Percentiles rank a stretch among this genome's conserved stretches.
Conservation (phyloP, 2,329 filamentous ascomycete species). For the Penicillium thymicola region DNA sequence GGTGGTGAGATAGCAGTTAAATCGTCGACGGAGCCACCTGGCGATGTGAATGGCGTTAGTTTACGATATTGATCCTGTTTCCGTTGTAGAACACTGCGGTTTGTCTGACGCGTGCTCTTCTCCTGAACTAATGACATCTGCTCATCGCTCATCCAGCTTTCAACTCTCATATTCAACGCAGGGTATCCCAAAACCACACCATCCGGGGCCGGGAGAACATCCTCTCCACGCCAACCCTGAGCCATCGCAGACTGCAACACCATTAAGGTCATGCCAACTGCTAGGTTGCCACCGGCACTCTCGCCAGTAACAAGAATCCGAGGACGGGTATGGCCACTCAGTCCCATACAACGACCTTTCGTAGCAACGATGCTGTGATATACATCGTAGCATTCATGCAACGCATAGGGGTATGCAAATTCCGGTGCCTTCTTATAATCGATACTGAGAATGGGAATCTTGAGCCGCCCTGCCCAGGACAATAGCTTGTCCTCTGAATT, state of each 20-base stretch:
- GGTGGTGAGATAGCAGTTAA: slow-evolving; percentile 20
- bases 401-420: slow-evolving; percentile 76
- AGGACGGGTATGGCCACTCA: slow-evolving; percentile 64
- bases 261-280: slow-evolving; percentile 80
- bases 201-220: slow-evolving; percentile 67
- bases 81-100: slow-evolving; percentile 70
- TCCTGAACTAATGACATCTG: slow-evolving; percentile 94
- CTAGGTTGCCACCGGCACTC: slow-evolving; percentile 78
- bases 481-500: slow-evolving; percentile 92
- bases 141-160: slow-evolving; percentile 98
- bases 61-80: slow-evolving; percentile 89
- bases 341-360: slow-evolving; percentile 70
- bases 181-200: slow-evolving; percentile 87
- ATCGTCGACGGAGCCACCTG: slow-evolving; percentile 74
- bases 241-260: slow-evolving; percentile 70
- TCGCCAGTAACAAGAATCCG: slow-evolving; percentile 73
- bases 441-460: slow-evolving; percentile 82
- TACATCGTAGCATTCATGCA: slow-evolving; percentile 85
- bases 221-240: slow-evolving; percentile 55
- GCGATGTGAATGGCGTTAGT: slow-evolving; percentile 69
- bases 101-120: slow-evolving; percentile 71
- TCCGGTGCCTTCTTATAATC: slow-evolving; percentile 89
- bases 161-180: slow-evolving; percentile 91
- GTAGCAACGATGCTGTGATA: slow-evolving; percentile 72
- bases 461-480: slow-evolving; percentile 84